Base-by-base conservation (phyloP, 177 flowering plant genomes). In the Tripterygium wilfordii region DNA sequence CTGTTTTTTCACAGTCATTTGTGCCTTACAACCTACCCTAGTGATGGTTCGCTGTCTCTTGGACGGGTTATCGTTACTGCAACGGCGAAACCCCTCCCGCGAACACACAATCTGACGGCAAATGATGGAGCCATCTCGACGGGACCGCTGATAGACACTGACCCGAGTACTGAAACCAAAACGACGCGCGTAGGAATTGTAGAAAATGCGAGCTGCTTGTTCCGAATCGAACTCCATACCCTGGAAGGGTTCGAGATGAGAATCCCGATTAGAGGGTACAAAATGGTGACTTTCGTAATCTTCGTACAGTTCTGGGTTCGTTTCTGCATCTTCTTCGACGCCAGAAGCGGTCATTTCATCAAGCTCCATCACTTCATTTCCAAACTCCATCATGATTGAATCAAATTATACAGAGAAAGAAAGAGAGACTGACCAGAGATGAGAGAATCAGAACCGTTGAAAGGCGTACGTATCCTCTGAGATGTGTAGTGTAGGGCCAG, bases 1-100 rank as follows among this genome's bases (percentile, higher is more conserved):
- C 51, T 46, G 69, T 42, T 47, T 65, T 40, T 65, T 56, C 3
- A 65, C 65, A 0, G 49, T 60, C 33, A 65, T 51, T 45, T 56
- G 57, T 0, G 69, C 65, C 43, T 65, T 60, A 26, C 69, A 65
- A 8, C 69, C 69, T 30, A 60, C 65, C 37, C 69, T 46, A 32
- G 69, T 60, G 17, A 47, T 35, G 0, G 61, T 53, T 2, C 64
- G 49, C 24, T 56, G 57, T 5, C 62, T 52, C 42, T 60, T 65
- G 18, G 58, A 45, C 58, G 38, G 26, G 18, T 44, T 36, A 14
- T 56, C 62, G 26, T 41, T 24, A 18, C 39, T 55, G 13, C 37
- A 50, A 18, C 63, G 59, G 23, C 73, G 76, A 21, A 72, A 77
- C 9, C 78, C 78, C 36, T 65, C 62, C 7, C 65, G 55, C 22